phyloP scores from a whole-genome alignment of 306 rosid species.

The Clitoria ternatea region DNA sequence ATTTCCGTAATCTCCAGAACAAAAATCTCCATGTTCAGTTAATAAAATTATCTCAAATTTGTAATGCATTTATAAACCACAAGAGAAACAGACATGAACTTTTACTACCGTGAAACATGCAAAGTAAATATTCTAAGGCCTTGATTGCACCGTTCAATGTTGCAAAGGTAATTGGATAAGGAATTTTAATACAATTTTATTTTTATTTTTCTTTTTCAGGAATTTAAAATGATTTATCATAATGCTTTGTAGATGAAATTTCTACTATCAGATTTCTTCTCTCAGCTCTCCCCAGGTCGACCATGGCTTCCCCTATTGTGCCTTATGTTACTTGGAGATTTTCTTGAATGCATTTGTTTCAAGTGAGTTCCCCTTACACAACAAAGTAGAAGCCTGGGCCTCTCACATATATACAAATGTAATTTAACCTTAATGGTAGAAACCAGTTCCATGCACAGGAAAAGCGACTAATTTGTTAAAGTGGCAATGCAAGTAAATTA shows the following conservation, averaged over 20 bases:
- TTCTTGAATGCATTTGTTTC: neutral
- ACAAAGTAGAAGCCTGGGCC: neutral
- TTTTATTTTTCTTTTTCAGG: neutral
- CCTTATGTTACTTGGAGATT: neutral
- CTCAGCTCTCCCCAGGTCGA: neutral
- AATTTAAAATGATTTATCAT: neutral
- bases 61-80: neutral
- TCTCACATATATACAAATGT: neutral
- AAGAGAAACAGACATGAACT: neutral
- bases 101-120: neutral
- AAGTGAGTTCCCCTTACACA: neutral
- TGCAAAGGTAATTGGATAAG: neutral
- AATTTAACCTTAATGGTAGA: neutral
- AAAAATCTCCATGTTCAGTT: neutral
- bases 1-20: neutral
- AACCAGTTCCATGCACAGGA: neutral
- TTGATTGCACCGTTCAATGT: neutral
- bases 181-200: neutral
- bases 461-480: neutral
- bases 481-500: neutral
- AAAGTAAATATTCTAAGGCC: neutral
- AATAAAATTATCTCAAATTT: neutral
- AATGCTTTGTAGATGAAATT: neutral
- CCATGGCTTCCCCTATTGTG: no score
- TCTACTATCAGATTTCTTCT: neutral